Evolutionary conservation across 805 yeast species (phyloP), one percentile per base, ranked within the genome.

Genomic region (Barnettozyma pratensis): DNA sequence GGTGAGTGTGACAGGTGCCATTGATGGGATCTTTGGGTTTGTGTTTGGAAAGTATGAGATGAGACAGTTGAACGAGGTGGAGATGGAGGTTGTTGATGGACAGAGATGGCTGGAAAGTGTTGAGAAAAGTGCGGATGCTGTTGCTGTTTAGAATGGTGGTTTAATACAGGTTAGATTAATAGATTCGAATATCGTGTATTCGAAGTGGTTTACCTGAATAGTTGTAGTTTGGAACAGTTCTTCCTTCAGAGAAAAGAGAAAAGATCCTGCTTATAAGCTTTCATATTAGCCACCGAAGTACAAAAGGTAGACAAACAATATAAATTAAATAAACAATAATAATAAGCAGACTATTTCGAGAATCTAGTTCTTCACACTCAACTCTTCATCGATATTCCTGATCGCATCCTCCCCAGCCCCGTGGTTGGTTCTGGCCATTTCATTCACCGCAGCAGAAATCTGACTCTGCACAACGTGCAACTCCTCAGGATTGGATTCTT

Each of bases 21-120:
- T 85, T 1, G 83, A 89, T 61, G 96, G 96, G 0, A 60, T 87
- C 47, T 85, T 94, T 41, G 91, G 92, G 38, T 76, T 74, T 48
- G 60, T 89, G 31, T 92, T 91, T 61, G 95, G 96, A 0, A 72
- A 89, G 34, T 74, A 80, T n/a, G 99, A 94, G 62, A 63, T 71
- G 45, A 71, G 98, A 42, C 92, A 91, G 1, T 66, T 94, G 42
- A 69, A 67, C 27, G 98, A 92, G 66, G 89, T 89, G 5, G 76
- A 77, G 50, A 65, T 74, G 54, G 95, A 92, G 62, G 86, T 90
- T 2, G n/a, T 48, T 1, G 76, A 73, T 54, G 40, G 7, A 6
- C 19, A 40, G 7, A 41, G 25, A 29, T 28, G 32, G 32, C 4
- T 45, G 28, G 40, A 35, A 11, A 5, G 27, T 37, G 8, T 19